phyloP scores from a whole-genome alignment of 371 early-diverging fungal species.

The Mortierella sp. region DNA sequence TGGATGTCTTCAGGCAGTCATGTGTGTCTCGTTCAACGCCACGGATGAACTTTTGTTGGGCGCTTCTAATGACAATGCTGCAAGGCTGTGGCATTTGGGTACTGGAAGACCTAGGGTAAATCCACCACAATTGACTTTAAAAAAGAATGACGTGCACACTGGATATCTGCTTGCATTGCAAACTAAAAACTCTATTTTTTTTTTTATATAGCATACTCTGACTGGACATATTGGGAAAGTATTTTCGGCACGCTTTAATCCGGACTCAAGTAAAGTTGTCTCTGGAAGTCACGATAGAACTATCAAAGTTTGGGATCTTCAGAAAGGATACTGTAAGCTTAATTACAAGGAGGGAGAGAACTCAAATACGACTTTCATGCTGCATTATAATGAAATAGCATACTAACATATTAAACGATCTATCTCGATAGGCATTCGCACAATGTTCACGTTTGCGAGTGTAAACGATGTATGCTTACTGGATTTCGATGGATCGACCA shows the following conservation, averaged over 20 bases:
- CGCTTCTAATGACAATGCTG: constrained; percentile 91
- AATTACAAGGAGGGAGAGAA: background rate
- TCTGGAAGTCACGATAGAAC: constrained; percentile 97
- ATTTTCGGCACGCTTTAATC: constrained; percentile 86
- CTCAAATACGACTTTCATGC: background rate
- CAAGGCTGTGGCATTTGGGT: constrained; percentile 86
- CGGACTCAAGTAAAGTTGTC: constrained; percentile 84
- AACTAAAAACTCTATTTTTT: background rate
- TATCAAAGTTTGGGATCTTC: constrained; percentile 95
- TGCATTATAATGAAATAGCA: background rate
- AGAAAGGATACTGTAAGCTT: constrained; percentile 83
- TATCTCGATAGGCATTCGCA: constrained; percentile 72
- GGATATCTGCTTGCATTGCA: background rate
- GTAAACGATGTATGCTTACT: constrained; percentile 92
- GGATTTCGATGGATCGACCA: constrained; percentile 86
- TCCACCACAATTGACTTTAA: background rate
- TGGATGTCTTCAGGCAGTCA: constrained; percentile 89
- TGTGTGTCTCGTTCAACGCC: constrained; percentile 84
- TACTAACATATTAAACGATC: background rate
- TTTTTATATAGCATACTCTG: constrained; percentile 83
- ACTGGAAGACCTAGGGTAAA: constrained; percentile 78
- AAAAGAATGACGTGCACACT: background rate
- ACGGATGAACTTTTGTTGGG: constrained; percentile 86
- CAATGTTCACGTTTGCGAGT: constrained; percentile 93
- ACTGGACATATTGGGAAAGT: constrained; percentile 97